Evolutionary conservation across 208 protist species (phyloP).

Genomic region (Acanthamoeba quina): DNA sequence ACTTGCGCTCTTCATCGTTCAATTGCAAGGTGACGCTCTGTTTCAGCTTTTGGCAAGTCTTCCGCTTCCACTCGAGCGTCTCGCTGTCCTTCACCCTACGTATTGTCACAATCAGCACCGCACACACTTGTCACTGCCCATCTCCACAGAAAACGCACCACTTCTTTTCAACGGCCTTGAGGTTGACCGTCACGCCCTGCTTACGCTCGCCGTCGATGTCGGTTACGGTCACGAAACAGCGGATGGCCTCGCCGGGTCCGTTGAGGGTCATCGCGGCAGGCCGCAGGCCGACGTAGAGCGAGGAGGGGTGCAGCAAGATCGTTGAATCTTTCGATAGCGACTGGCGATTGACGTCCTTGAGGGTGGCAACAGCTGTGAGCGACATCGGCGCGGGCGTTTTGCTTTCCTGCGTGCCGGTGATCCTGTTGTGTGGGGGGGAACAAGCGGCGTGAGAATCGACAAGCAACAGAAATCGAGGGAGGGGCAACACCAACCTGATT

Average conservation of each 20-base stretch:
- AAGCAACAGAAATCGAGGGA: background rate
- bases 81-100: background rate
- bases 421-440: background rate
- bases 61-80: background rate
- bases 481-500: background rate
- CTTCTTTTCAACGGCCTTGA: slow-evolving; percentile 16
- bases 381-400: background rate
- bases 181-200: background rate
- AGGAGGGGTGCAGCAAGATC: slow-evolving; percentile 18
- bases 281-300: slow-evolving; percentile 38
- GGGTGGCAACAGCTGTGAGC: background rate
- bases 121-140: too few species aligned
- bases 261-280: background rate
- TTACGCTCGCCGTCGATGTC: background rate
- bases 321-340: background rate
- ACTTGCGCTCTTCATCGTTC: background rate
- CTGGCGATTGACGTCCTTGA: slow-evolving; percentile 30
- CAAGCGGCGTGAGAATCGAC: background rate
- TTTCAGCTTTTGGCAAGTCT: slow-evolving; percentile 19
- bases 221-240: slow-evolving; percentile 15
- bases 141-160: background rate
- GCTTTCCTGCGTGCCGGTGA: background rate
- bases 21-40: background rate
- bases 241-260: slow-evolving; percentile 11
- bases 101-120: background rate